Evolutionary conservation across 2,329 filamentous ascomycete species (phyloP), one percentile per base, ranked within the genome.

Genomic region (Seiridium unicorne): DNA sequence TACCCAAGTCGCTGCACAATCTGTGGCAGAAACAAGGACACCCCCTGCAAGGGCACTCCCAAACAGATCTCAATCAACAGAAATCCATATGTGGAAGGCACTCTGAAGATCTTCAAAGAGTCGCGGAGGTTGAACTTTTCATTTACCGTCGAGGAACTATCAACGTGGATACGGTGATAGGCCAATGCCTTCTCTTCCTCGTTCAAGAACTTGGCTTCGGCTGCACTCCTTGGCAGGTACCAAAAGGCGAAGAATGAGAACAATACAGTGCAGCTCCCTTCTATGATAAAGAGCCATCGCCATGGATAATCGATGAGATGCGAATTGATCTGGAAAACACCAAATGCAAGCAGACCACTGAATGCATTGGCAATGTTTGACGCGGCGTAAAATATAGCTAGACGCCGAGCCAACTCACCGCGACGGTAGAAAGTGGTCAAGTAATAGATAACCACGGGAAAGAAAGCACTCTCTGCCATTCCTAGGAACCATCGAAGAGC

Each of bases 311-410:
- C 58, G 3, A 69, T 59, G 34, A 69, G 65, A n/a, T 72, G 67
- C 31, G 70, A 72, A 11, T 73, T 63, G 68, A 82, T 81, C 53
- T 78, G 80, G 68, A 83, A 81, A 18, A 81, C 76, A 44, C 76
- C 81, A 63, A 79, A 83, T 1, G 81, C 74, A 5, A 81, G 72
- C 6, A 81, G 73, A 11, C 79, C 79, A 49, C 76, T 78, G 62
- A 81, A 81, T n/a, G 78, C 79, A 55, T 85, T 87, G 31, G 90
- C 90, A 61, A 93, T 89, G 68, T 89, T 90, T 32, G 84, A 87
- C 0, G 89, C 89, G 0, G 89, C 90, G 66, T 93, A 93, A 76
- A 92, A 92, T 61, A 92, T 76, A 42, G 89, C 89, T 1, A 92
- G 78, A 3, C 89, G 84, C 7, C 89, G 80, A 5, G 89, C 89